Percentiles rank a stretch among this genome's conserved stretches.
Conservation (phyloP, 2,329 filamentous ascomycete genomes). For the Monascus ruber region DNA sequence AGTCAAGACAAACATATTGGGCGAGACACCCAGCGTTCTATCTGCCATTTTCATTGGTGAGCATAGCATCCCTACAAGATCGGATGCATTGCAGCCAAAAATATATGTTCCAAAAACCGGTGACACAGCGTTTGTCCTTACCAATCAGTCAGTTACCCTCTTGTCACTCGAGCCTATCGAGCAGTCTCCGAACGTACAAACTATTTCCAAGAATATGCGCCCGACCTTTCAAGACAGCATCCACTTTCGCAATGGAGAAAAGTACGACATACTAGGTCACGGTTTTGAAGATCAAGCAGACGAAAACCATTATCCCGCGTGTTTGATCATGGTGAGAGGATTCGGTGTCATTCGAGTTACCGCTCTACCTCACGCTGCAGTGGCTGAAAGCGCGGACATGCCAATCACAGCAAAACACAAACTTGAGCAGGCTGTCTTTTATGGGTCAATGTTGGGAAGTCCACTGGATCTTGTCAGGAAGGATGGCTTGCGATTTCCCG, state of each 20-base stretch:
- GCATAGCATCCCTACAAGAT: slow-evolving; percentile 44
- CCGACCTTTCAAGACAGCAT: slow-evolving; percentile 76
- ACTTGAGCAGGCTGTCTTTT: slow-evolving; percentile 90
- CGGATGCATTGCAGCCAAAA: slow-evolving; percentile 42
- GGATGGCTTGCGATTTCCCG: slow-evolving; percentile 53
- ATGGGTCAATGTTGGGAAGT: slow-evolving; percentile 68
- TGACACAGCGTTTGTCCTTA: slow-evolving; percentile 70
- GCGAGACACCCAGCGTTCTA: slow-evolving; percentile 44
- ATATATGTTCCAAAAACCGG: slow-evolving; percentile 68
- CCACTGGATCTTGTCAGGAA: slow-evolving; percentile 73
- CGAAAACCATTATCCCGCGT: slow-evolving; percentile 29
- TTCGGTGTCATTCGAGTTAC: slow-evolving; percentile 48
- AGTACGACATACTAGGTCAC: slow-evolving; percentile 40
- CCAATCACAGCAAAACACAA: slow-evolving; percentile 73
- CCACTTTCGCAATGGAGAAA: slow-evolving; percentile 52
- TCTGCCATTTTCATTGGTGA: slow-evolving; percentile 58
- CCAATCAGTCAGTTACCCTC: slow-evolving; percentile 66
- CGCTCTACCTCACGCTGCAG: slow-evolving; percentile 22
- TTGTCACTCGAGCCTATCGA: slow-evolving; percentile 58
- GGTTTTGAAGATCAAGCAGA: slow-evolving; percentile 35
- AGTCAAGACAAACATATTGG: slow-evolving; percentile 56
- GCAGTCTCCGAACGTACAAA: slow-evolving; percentile 64
- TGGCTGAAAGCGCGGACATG: slow-evolving; percentile 33
- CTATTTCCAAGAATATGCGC: slow-evolving; percentile 51
- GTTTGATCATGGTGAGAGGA: slow-evolving; percentile 45